Base-by-base conservation (phyloP, 345 rosid genomes). In the Citropsis articulata region DNA sequence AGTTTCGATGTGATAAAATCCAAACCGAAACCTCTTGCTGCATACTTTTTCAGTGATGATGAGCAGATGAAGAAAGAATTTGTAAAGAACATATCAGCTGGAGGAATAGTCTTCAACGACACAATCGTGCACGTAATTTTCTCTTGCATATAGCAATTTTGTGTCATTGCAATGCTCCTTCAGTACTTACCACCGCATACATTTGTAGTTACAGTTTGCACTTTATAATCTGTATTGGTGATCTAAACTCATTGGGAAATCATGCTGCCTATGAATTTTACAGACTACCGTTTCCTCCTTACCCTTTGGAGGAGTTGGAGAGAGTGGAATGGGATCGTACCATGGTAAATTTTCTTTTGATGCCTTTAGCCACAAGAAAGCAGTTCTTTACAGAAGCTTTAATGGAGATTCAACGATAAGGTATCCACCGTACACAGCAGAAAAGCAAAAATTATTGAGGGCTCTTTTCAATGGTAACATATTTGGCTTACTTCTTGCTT, bases 281-380 rank as follows among this genome's bases (percentile, higher is more conserved):
- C 91, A 94, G 98, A 84, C 89, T 1, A 82, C 89, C 0, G 83
- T 91, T 50, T 78, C 88, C 1, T 71, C 80, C 36, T 82, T 95
- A 30, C 98, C 98, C 0, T 91, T 93, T 57, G 98, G 98, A 36
- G 98, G 98, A n/a, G 95, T 95, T 0, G 98, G 97, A 40, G 98
- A 90, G 86, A 95, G 98, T 33, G 98, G 97, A 78, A 87, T 92
- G 63, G 98, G 98, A 33, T 79, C 91, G 0, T 95, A 95, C 87
- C 98, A 95, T 30, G 98, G 98, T 2, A 88, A 95, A 45, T 92
- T 84, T 82, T 93, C 99, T 53, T 95, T 90, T 77, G 97, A 93
- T 57, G 85, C 92, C n/a, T 95, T 93, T 83, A 92, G 96, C 84
- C 98, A 95, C 78, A 90, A 91, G 86, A 95, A 95, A 82, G 88